These are phyloP conservation scores for Chimonanthus salicifolius DNA, from an alignment of 164 flowering plant genomes.

Conservation along the genomic window DNA sequence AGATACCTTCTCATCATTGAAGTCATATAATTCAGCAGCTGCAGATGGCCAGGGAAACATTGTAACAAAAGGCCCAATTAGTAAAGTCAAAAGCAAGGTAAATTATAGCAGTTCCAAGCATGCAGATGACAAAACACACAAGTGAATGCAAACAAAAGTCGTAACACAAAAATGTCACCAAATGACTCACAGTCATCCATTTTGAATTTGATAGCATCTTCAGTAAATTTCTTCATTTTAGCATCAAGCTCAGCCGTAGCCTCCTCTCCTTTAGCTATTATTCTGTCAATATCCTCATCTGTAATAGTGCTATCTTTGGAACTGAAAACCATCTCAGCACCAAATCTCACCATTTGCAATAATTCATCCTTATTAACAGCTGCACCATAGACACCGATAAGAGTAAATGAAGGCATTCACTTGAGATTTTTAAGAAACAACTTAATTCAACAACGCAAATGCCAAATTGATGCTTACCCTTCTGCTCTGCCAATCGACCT, in stretches of 20 bases:
- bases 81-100: neutral
- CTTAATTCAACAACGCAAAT: neutral
- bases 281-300: constrained; percentile 97
- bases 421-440: neutral
- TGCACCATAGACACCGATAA: constrained; percentile 22
- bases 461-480: constrained; percentile 40
- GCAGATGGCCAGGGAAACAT: constrained; percentile 20
- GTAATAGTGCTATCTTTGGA: constrained; percentile 98
- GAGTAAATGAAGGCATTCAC: neutral
- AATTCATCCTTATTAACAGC: constrained; percentile 99
- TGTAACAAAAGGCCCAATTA: neutral
- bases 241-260: constrained; percentile 99
- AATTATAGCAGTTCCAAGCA: neutral
- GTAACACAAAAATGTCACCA: neutral
- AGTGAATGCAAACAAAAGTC: neutral
- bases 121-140: neutral
- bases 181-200: constrained; percentile 91
- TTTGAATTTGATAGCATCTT: constrained; percentile 98
- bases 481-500: constrained; percentile 96
- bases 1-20: constrained; percentile 85
- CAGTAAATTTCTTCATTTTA: constrained; percentile 98
- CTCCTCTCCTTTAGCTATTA: constrained; percentile 98
- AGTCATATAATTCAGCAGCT: constrained; percentile 96
- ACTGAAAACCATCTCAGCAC: constrained; percentile 99
- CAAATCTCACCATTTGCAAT: constrained; percentile 98